Base-by-base conservation (phyloP, 2,329 filamentous ascomycete genomes). In the Pyrenophora tritici-repentis region DNA sequence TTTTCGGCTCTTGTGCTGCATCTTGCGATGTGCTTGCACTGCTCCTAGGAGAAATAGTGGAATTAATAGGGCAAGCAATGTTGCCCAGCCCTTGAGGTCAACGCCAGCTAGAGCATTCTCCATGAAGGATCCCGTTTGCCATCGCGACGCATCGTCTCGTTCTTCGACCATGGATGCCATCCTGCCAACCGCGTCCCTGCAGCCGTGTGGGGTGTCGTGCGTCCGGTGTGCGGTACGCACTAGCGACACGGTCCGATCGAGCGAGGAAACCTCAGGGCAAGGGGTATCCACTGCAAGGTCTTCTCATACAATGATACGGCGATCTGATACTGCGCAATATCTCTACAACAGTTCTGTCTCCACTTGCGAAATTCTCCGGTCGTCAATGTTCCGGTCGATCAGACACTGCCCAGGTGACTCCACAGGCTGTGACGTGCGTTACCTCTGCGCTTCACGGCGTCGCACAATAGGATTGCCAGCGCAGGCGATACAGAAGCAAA, bases 1-100 rank as follows among this genome's bases (percentile, higher is more conserved):
- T 32, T 47, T 56, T 35, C 52, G 42, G 12, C 53, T 54, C 10
- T 50, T 40, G 18, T 54, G 41, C 12, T 65, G 56, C 61, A 66
- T 66, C 18, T 48, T 68, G 48, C 32, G 59, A 58, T 59, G 38
- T 53, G 33, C 47, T 26, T 39, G 29, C 45, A 58, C 31, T 42
- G 57, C 20, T 42, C 50, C 26, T 42, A 57, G 24, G 39, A 55
- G 6, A 26, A 53, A 38, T 43, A 55, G 36, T 41, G 59, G 53
- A 7, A 58, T 33, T 36, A 60, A 17, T 2, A 60, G 9, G 2
- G 56, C 56, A 7, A 60, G n/a, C 12, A 61, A 22, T 6, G 56
- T 50, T 1, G 38, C 26, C 40, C 50, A 44, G 2, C 10, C 22
- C n/a, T 38, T 26, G 2, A 26, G 22, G 3, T 32, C 16, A 5